A percentile compares a stretch with the other conserved stretches of the same genome.
Conservation (phyloP, 2,329 filamentous ascomycete species). For the Didymella lethalis region DNA sequence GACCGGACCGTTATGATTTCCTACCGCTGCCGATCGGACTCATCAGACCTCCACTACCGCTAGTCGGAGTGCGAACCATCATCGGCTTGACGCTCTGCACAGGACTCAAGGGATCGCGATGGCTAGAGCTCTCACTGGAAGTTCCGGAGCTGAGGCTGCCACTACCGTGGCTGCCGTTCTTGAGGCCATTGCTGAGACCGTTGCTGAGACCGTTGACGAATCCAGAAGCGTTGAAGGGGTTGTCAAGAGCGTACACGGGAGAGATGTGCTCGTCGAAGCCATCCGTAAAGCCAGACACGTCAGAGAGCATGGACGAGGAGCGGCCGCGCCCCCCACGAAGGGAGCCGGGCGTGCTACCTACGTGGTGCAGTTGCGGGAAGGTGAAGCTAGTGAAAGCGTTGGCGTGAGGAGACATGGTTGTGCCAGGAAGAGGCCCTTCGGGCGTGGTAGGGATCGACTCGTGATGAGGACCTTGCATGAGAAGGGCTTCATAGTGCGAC, state of each 20-base stretch:
- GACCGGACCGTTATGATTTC: conserved; percentile 26
- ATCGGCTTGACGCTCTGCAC: conserved; percentile 45
- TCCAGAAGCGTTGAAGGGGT: conserved; percentile 51
- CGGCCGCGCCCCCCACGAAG: conserved; percentile 54
- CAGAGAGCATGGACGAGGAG: conserved; percentile 62
- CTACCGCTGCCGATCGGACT: conserved; percentile 43
- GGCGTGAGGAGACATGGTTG: conserved; percentile 50
- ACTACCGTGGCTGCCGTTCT: conserved; percentile 58
- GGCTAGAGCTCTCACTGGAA: conserved; percentile 50
- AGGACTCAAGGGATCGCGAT: conserved; percentile 51
- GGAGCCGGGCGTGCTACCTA: conserved; percentile 46
- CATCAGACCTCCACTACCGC: conserved; percentile 41
- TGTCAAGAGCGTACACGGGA: conserved; percentile 40
- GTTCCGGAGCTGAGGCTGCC: conserved; percentile 56
- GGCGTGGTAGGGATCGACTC: conserved; percentile 61
- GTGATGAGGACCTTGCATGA: conserved; percentile 51
- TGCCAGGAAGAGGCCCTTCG: conserved; percentile 66
- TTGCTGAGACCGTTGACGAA: conserved; percentile 46
- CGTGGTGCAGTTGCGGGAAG: conserved; percentile 45
- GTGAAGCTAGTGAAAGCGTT: conserved; percentile 49
- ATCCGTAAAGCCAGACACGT: conserved; percentile 61
- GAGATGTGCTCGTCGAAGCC: conserved; percentile 49
- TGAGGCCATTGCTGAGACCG: conserved; percentile 44
- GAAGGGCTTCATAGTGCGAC: conserved; percentile 51
- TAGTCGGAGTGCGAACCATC: conserved; percentile 44